Base-by-base conservation (phyloP, 1,284 basidiomycete species). In the Cryptococcus sp. region DNA sequence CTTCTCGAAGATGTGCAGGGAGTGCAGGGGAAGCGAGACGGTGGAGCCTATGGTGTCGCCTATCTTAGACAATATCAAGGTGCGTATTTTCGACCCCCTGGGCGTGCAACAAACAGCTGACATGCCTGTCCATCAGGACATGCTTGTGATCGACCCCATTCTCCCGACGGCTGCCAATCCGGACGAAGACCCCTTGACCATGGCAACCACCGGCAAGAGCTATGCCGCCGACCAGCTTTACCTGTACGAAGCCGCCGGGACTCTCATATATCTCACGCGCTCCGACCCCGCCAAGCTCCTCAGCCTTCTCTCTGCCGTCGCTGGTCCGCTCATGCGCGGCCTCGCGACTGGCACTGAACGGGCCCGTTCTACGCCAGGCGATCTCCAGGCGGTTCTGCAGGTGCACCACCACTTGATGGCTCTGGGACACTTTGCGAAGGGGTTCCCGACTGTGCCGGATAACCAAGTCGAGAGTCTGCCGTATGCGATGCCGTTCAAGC, bases 391-490 rank as follows among this genome's bases (percentile, higher is more conserved):
- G 5, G 86, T 97, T 63, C 81, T 98, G 46, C 87, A 87, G 72
- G 85, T 93, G n/a, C 96, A 98, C 70, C 95, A 98, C 77, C 83
- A 89, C 63, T 89, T 98, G 70, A 89, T 97, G 83, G 95, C 94
- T 1, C 81, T 98, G 13, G 94, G 94, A 16, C 91, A 91, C 68
- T 85, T 98, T 53, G 90, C 93, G 47, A 97, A 98, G 78, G 97
- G 97, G 8, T 98, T 98, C 79, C 96, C 96, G 0, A 88, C 91
- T 70, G 88, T 86, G 66, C 87, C 87, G 33, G 85, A 83, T 35
- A 82, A 83, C 11, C 79, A 87, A 4, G 86, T 87, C 63, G 82
- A 85, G n/a, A 78, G 85, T 20, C 88, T 91, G 3, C 86, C 87
- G 0, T 83, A 82, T 75, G 78, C 92, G 55, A 83, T 86, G 53